Percentiles rank a stretch among this genome's conserved stretches.
phyloP scores from a whole-genome alignment of 352 stramenopile genomes.

The Globisporangium echinulatum region DNA sequence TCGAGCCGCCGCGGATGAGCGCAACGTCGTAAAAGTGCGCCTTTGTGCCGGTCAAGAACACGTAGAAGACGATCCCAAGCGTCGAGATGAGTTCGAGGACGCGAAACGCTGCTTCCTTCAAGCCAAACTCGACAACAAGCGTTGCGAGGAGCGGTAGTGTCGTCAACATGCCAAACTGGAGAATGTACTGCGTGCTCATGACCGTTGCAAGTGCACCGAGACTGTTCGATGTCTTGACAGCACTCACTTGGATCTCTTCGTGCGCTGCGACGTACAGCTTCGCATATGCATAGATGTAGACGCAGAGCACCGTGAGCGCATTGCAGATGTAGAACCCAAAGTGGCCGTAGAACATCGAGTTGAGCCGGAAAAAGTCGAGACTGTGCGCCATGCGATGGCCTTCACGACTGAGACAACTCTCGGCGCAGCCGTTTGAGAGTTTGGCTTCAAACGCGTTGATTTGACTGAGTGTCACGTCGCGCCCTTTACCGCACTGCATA shows the following conservation, averaged over 20 bases:
- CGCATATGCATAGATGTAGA: constrained; percentile 82
- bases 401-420: constrained; percentile 78
- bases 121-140: constrained; percentile 73
- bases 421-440: constrained; percentile 77
- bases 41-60: constrained; percentile 84
- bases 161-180: constrained; percentile 83
- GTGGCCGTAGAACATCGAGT: constrained; percentile 87
- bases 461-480: constrained; percentile 82
- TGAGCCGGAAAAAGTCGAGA: constrained; percentile 82
- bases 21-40: constrained; percentile 85
- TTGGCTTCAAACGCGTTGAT: constrained; percentile 89
- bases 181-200: constrained; percentile 83
- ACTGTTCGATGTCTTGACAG: constrained; percentile 53
- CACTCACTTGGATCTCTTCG: constrained; percentile 45
- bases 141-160: constrained; percentile 76
- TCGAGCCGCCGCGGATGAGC: constrained; percentile 75
- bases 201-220: constrained; percentile 65
- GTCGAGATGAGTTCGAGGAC: constrained; percentile 73
- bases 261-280: constrained; percentile 81
- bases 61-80: constrained; percentile 82
- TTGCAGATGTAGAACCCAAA: constrained; percentile 89
- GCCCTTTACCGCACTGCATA: constrained; percentile 86
- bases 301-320: constrained; percentile 77
- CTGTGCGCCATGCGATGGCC: constrained; percentile 69
- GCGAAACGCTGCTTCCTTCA: constrained; percentile 66